Evolutionary conservation across 495 filamentous ascomycete species (phyloP).

Genomic region (Talaromyces thailandensis): DNA sequence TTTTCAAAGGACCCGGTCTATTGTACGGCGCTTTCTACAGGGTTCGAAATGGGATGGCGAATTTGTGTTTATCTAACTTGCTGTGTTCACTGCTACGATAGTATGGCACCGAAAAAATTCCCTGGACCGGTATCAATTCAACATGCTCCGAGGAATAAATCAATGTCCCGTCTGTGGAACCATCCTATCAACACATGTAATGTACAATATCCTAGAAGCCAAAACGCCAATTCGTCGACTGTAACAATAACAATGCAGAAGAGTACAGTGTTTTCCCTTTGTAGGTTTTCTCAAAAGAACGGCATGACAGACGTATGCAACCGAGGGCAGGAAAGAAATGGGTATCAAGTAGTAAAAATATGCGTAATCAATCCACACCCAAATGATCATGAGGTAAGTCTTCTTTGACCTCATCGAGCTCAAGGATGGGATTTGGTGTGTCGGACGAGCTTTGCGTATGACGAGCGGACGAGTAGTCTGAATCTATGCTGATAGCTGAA

Average conservation of each 20-base stretch:
- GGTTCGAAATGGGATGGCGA: background rate
- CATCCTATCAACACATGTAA: background rate
- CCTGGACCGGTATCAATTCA: background rate
- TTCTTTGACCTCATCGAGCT: background rate
- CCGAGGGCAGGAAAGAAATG: background rate
- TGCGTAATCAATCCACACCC: background rate
- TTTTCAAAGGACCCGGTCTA: background rate
- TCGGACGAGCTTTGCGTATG: background rate
- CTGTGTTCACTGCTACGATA: background rate
- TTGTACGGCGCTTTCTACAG: background rate
- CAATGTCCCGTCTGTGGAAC: background rate
- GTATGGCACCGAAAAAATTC: background rate
- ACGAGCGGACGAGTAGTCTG: background rate
- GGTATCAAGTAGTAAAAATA: constrained; percentile 1
- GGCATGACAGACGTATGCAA: background rate
- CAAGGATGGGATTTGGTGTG: background rate
- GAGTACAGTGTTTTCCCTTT: too few species aligned
- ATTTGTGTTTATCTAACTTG: background rate
- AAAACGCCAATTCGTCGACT: background rate
- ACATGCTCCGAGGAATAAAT: background rate
- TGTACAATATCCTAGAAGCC: background rate
- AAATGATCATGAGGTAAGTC: background rate
- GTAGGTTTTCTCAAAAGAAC: background rate
- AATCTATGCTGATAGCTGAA: background rate
- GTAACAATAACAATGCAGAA: background rate